These are phyloP conservation scores for Capronia americana DNA, from an alignment of 2,329 filamentous ascomycete species.

Conservation along the genomic window DNA sequence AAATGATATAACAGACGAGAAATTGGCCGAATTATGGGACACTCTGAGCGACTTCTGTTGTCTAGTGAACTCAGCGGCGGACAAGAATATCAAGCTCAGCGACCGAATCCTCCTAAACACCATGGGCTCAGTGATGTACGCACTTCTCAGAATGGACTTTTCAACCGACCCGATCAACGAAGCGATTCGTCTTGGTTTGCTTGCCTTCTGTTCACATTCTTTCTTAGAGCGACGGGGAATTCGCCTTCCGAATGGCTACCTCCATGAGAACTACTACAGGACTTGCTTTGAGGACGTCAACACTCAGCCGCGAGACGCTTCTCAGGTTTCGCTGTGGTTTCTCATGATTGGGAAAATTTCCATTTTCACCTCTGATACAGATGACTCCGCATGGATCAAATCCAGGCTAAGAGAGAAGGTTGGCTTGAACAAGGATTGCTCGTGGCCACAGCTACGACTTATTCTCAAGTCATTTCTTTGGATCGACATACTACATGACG, in stretches of 20 bases:
- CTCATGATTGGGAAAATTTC: conserved; percentile 33
- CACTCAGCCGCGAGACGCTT: not conserved
- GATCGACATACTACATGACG: conserved; percentile 44
- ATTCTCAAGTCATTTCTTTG: conserved; percentile 43
- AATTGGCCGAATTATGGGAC: conserved; percentile 40
- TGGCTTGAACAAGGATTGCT: conserved; percentile 5
- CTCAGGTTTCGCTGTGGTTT: conserved; percentile 35
- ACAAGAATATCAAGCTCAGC: conserved; percentile 36
- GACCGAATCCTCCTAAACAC: conserved; percentile 41
- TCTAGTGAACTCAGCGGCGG: conserved; percentile 41
- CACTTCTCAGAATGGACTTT: conserved; percentile 47
- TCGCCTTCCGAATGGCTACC: conserved; percentile 31
- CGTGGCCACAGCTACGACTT: conserved; percentile 34
- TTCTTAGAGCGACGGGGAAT: conserved; percentile 49
- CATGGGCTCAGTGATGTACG: conserved; percentile 52
- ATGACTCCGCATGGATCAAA: conserved; percentile 21
- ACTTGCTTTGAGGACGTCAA: conserved; percentile 27
- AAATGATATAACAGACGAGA: conserved; percentile 21
- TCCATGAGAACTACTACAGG: conserved; percentile 31
- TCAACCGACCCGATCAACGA: conserved; percentile 43
- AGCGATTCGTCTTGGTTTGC: conserved; percentile 49
- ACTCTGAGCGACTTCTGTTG: conserved; percentile 40
- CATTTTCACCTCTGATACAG: conserved; percentile 16
- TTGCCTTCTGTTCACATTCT: conserved; percentile 47
- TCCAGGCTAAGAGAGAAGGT: conserved; percentile 13